Evolutionary conservation across 1,139 yeast genomes (phyloP), one percentile per base, ranked within the genome.

Genomic region (Magnusiomyces sp.): DNA sequence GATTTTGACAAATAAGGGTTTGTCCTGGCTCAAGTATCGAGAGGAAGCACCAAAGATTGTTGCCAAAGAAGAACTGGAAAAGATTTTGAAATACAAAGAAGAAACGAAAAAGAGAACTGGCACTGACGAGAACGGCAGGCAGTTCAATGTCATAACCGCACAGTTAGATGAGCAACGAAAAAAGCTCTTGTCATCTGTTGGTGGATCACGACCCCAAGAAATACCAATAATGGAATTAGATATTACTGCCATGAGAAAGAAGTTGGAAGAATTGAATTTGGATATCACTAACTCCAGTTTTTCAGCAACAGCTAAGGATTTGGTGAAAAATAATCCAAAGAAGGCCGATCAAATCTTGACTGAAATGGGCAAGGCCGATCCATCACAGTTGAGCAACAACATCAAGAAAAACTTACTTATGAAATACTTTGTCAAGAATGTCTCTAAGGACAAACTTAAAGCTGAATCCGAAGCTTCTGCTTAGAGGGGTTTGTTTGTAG

Each of bases 1-100:
- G 65, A 86, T 92, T 63, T 80, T 88, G 71, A 81, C 76, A 64
- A 83, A 87, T 63, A 81, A 84, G 69, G 97, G 97, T 77, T 90
- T 88, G 60, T 92, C 88, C 66, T 88, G 92, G 74, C 92, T 87
- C 43, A 71, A 77, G 58, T 89, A 85, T 69, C 86, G 84, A 63
- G 72, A 76, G 43, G 77, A 82, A 60, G 95, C 95, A 45, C 83
- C 81, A 58, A 70, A 70, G 48, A 74, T 76, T 58, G 90, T 88
- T 34, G 70, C 73, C 2, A 61, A 67, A 36, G 92, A 87, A 61
- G 92, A 84, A 63, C 69, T 72, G 44, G 65, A 64, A 47, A 78
- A 76, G 62, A 70, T 80, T 43, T 71, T 73, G 19, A 74, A 74
- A 59, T 72, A 59, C 65, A 64, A 62, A 56, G 59, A 40, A 51